Evolutionary conservation across 225 moss, liverwort and hornwort genomes (phyloP), one percentile per base, ranked within the genome.

Genomic region (Takakia lepidozioides): DNA sequence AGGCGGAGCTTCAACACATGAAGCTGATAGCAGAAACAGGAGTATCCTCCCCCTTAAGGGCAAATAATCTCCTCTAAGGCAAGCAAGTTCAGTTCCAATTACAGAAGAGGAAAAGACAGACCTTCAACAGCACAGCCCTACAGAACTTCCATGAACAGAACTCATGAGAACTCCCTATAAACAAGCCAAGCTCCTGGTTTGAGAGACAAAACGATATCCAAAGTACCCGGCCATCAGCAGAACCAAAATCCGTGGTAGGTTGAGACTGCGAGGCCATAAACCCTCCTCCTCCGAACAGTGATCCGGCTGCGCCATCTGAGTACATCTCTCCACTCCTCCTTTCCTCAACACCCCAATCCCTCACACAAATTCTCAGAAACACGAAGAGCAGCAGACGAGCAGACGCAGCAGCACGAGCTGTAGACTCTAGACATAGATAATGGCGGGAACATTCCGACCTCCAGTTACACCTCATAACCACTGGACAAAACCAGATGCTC

Each of bases 261-360:
- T 32, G 32, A 32, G 88, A 58, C 55, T 95, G 93, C 25, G 86
- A 73, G 22, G 93, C 86, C 84, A 95, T 95, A 60, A 95, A 95
- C 38, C 93, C 93, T 5, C 93, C 93, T 1, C 93, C 89, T 18
- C 71, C 88, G 19, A 88, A 93, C 22, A 84, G 57, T 36, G 88
- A 81, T 19, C 71, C 81, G 58, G 80, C 88, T 38, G 76, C 85
- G 15, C 58, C 66, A 43, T 75, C 62, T 34, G 77, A 83, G 43
- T 92, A 85, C 92, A 92, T 92, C 23, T 10, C 54, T 37, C 36
- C 38, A 26, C n/a, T 8, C 22, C 19, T n/a, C n/a, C n/a, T n/a
- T n/a, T n/a, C n/a, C n/a, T n/a, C n/a, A n/a, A n/a, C n/a, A n/a
- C n/a, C n/a, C n/a, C n/a, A n/a, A n/a, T n/a, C n/a, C n/a, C n/a